Conservation (phyloP, 2,329 filamentous ascomycete genomes). For the Exophiala xenobiotica region DNA sequence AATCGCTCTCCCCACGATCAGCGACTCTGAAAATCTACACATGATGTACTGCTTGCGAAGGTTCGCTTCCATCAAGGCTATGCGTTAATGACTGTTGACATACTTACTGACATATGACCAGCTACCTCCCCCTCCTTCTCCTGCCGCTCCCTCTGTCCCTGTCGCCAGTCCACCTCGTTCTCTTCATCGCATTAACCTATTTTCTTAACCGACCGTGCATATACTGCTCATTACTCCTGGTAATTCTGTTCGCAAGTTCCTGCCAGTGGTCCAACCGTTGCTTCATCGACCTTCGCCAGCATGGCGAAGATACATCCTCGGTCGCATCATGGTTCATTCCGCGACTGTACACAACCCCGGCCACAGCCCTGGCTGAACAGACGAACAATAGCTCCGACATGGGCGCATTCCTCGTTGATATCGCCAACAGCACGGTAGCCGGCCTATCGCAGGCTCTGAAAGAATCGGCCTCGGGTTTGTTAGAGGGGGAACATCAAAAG, state of each 20-base stretch:
- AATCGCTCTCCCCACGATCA: too few species aligned
- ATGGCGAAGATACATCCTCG: conserved; percentile 43
- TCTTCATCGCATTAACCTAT: conserved; percentile 91
- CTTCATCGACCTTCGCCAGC: conserved; percentile 77
- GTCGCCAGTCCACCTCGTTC: conserved; percentile 73
- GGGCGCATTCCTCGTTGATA: conserved; percentile 41
- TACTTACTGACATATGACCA: conserved; percentile 40
- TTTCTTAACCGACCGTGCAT: conserved; percentile 95
- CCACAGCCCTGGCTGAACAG: conserved; percentile 4
- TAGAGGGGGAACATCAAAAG: conserved; percentile 57
- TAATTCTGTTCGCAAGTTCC: conserved; percentile 89
- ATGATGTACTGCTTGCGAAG: conserved; percentile 67
- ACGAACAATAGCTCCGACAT: conserved; percentile 35
- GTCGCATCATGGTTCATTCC: conserved; percentile 75
- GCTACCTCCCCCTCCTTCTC: conserved; percentile 84
- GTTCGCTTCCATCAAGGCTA: too few species aligned
- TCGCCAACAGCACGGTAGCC: conserved; percentile 68
- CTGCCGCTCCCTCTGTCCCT: conserved; percentile 78
- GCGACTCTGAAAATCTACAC: too few species aligned
- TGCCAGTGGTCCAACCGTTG: conserved; percentile 87
- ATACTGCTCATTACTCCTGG: conserved; percentile 93
- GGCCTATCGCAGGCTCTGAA: conserved; percentile 64
- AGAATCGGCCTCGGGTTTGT: conserved; percentile 15
- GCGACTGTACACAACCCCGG: conserved; percentile 49
- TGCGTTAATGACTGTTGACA: too few species aligned